Percentiles rank a stretch among this genome's conserved stretches.
Conservation (phyloP, 495 filamentous ascomycete species). For the Ascodesmis nigricans region DNA sequence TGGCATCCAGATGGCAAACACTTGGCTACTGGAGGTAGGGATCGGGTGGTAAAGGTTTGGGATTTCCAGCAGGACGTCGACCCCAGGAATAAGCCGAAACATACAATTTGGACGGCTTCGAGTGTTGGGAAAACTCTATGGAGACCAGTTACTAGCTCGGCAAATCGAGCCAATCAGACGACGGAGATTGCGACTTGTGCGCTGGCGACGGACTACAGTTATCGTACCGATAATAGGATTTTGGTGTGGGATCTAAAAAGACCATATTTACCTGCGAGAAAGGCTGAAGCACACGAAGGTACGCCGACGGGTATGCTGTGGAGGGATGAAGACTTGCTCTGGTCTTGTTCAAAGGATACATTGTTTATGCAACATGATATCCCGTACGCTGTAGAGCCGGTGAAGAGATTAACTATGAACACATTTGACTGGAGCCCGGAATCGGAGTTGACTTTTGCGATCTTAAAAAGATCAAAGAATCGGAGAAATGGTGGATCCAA, state of each 20-base stretch:
- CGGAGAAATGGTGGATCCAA: conserved; percentile 6
- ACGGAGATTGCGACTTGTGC: conserved; percentile 48
- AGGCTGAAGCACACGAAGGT: conserved; percentile 51
- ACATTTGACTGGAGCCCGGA: conserved; percentile 29
- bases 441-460: conserved; percentile 16
- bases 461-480: conserved; percentile 9
- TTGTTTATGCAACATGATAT: conserved; percentile 77
- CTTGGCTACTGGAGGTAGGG: conserved; percentile 50
- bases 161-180: conserved; percentile 20
- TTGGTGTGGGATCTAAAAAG: conserved; percentile 87
- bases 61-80: conserved; percentile 59
- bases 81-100: conserved; percentile 57
- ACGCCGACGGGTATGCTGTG: conserved; percentile 63
- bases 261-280: conserved; percentile 65
- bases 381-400: conserved; percentile 54
- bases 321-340: conserved; percentile 75
- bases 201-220: conserved; percentile 40
- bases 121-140: conserved; percentile 60
- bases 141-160: conserved; percentile 43
- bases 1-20: conserved; percentile 95
- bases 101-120: conserved; percentile 33
- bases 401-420: conserved; percentile 44
- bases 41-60: conserved; percentile 78
- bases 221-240: no score
- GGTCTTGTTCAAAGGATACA: conserved; percentile 71